Base-by-base conservation (phyloP, 1,284 basidiomycete species). In the Mycena citricolor region DNA sequence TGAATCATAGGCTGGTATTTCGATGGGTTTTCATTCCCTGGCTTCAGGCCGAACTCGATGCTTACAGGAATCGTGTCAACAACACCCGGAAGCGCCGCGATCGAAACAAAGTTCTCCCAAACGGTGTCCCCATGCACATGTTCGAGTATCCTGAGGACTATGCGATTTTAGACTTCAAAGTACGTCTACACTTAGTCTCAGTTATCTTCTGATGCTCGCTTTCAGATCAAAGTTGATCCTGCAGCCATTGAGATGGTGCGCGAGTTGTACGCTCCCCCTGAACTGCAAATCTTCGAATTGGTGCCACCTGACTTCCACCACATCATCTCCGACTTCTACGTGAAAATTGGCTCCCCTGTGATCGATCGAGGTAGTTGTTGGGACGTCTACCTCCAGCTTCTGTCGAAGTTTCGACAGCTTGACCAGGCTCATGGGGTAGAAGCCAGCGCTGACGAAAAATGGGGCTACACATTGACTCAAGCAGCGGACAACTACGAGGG, bases 1-100 rank as follows among this genome's bases (percentile, higher is more conserved):
- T 14, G 8, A 22, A 10, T 42, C 33, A 2, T 24, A 70, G 68
- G 0, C 44, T 67, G 5, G 51, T 68, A 0, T 72, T 71, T 41
- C 59, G 50, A 1, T 71, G 59, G 59, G 39, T 71, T 12, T 58
- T 57, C 8, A 65, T 71, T 23, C 69, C 69, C 1, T 70, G 57
- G 56, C 39, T 71, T 8, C 69, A 73, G 37, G 13, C 8, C 0
- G 65, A 71, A 42, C 55, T 70, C 0, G 61, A 73, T 52, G 28
- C 33, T 1, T 68, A 53, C 41, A 21, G 33, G 7, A 14, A 47
- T 3, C 39, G 36, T 3, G 40, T 48, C 20, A 71, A 70, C 37
- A 37, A 16, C 7, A 64, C 47, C 1, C 32, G 42, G 1, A 54
- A 53, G 3, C 54, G 58, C 1, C 50, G 54, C 1, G 56, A 67